phyloP scores from a whole-genome alignment of 2,329 filamentous ascomycete species.

The Colletotrichum cuscutae region DNA sequence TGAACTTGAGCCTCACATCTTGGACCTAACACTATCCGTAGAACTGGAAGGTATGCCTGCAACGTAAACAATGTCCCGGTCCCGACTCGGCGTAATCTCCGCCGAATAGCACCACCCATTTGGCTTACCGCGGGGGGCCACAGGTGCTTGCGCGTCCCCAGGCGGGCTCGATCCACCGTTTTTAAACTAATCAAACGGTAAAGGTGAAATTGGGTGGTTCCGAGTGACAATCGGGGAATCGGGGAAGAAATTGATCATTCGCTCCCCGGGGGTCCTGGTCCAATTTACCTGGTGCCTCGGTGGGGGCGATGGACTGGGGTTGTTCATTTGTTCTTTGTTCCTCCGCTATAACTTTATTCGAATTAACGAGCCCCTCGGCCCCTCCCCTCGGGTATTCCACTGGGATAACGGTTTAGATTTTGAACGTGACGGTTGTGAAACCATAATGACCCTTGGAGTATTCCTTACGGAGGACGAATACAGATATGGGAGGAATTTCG shows the following conservation, averaged over 20 bases:
- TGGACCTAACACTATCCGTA: no score
- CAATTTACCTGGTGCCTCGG: background rate
- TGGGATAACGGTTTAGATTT: background rate
- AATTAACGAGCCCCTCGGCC: background rate
- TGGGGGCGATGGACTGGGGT: background rate
- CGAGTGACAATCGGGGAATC: background rate
- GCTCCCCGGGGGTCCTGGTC: background rate
- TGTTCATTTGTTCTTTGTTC: background rate
- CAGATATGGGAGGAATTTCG: background rate
- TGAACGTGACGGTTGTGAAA: no score
- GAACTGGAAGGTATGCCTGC: background rate
- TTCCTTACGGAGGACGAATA: background rate
- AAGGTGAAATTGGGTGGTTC: background rate
- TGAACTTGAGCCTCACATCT: background rate
- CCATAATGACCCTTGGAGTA: no score
- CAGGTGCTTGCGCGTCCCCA: conserved; percentile 16
- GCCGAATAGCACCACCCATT: background rate
- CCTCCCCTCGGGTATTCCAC: background rate
- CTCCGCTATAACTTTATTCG: conserved; percentile 1
- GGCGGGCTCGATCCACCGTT: background rate
- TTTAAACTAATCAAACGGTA: background rate
- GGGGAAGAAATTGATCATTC: background rate
- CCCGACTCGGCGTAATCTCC: background rate
- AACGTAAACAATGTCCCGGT: background rate
- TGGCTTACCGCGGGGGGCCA: background rate